phyloP scores from a whole-genome alignment of 2,329 filamentous ascomycete species.

The Thielaviopsis euricoi region DNA sequence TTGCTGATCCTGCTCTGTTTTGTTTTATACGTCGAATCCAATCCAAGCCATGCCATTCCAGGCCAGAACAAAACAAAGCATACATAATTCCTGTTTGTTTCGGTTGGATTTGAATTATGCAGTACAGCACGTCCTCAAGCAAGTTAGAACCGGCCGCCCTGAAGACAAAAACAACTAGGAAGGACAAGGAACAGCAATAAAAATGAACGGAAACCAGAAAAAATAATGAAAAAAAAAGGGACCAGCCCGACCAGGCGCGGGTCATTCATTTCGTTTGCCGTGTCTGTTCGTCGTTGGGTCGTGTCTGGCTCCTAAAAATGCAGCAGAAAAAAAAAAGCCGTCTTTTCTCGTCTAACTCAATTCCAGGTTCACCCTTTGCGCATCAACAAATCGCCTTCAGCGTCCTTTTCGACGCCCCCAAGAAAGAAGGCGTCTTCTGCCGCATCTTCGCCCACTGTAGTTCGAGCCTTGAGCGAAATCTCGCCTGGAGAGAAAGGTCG shows the following conservation, averaged over 20 bases:
- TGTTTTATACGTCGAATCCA: background rate
- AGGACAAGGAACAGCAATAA: background rate
- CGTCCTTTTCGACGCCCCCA: background rate
- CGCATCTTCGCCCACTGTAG: slow-evolving; percentile 18
- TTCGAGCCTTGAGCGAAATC: slow-evolving; percentile 75
- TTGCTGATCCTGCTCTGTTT: background rate
- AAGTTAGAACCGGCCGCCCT: background rate
- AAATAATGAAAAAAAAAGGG: background rate
- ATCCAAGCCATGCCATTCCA: too few relatives aligned
- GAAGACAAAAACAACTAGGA: background rate
- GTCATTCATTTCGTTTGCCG: background rate
- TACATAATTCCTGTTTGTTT: background rate
- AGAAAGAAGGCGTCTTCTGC: slow-evolving; percentile 32
- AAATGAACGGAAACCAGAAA: background rate
- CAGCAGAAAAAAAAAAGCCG: background rate
- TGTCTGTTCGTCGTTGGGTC: background rate
- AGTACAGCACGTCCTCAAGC: background rate
- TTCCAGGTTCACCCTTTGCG: slow-evolving; percentile 58
- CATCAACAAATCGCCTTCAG: slow-evolving; percentile 52
- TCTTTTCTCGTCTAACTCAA: background rate
- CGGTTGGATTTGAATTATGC: background rate
- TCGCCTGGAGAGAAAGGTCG: slow-evolving; percentile 70
- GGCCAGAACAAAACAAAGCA: background rate
- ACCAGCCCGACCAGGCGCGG: background rate
- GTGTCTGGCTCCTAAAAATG: background rate